These are phyloP conservation scores for Pseudopithomyces maydicus DNA, from an alignment of 2,329 filamentous ascomycete genomes.

Conservation along the genomic window DNA sequence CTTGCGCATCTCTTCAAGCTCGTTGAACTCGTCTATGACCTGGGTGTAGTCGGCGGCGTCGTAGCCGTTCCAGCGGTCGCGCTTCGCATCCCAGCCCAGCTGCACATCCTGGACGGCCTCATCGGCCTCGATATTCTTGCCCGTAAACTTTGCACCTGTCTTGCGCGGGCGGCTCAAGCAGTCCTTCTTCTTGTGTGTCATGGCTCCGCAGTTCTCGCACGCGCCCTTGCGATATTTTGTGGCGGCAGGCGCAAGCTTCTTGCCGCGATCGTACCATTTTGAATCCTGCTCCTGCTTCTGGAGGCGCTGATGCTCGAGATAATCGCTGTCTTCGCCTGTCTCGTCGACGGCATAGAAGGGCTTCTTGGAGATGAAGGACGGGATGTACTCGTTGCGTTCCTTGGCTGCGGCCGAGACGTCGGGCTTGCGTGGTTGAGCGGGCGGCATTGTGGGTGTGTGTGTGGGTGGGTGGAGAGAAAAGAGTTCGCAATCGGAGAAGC, in stretches of 20 bases:
- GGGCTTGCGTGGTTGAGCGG: constrained; percentile 54
- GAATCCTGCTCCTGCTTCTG: constrained; percentile 72
- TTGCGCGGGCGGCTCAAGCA: constrained; percentile 89
- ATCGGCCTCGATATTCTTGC: constrained; percentile 91
- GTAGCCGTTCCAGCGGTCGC: constrained; percentile 98
- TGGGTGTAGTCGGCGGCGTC: constrained; percentile 82
- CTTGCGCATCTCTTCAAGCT: constrained; percentile 76
- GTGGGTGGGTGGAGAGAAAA: constrained; percentile 12
- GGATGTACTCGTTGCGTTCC: constrained; percentile 97
- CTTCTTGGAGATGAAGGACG: constrained; percentile 95
- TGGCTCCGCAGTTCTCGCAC: constrained; percentile 96
- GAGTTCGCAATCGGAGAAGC: not conserved
- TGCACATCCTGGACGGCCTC: constrained; percentile 84
- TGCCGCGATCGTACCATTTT: constrained; percentile 92
- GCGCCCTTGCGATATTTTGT: constrained; percentile 98
- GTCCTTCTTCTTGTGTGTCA: constrained; percentile 95
- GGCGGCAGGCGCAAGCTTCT: constrained; percentile 81
- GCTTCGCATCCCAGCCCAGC: constrained; percentile 94
- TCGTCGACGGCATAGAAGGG: constrained; percentile 92
- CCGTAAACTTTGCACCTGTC: constrained; percentile 88
- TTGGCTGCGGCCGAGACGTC: constrained; percentile 66
- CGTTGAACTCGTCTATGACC: constrained; percentile 88
- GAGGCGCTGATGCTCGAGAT: constrained; percentile 93
- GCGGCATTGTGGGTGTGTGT: constrained; percentile 46
- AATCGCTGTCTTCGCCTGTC: constrained; percentile 71